Conservation (phyloP, 208 protist genomes). For the Phytomonas sp. region DNA sequence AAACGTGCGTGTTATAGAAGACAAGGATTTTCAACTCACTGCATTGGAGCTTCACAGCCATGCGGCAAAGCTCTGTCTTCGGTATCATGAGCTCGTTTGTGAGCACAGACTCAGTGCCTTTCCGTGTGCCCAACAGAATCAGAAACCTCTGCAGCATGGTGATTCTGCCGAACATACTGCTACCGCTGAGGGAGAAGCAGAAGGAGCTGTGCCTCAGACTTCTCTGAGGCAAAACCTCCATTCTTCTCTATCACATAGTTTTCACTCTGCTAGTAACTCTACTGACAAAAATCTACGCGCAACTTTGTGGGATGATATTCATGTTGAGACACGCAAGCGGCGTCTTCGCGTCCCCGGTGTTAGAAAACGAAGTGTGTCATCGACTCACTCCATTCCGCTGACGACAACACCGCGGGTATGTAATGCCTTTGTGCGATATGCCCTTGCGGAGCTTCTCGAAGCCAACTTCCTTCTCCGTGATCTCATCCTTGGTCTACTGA, state of each 20-base stretch:
- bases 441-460: conserved; percentile 33
- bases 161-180: not conserved
- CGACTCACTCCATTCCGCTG: not conserved
- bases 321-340: not conserved
- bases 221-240: not conserved
- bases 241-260: not conserved
- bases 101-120: conserved; percentile 2
- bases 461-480: conserved; percentile 51
- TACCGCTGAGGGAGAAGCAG: not conserved
- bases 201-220: not conserved
- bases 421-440: not conserved
- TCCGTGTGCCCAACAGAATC: not conserved
- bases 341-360: not conserved
- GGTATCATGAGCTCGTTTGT: conserved; percentile 29
- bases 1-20: conserved; percentile 37
- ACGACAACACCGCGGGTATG: not conserved
- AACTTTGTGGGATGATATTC: not conserved
- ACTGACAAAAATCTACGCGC: not conserved
- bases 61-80: conserved; percentile 55
- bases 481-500: conserved; percentile 50
- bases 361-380: not conserved
- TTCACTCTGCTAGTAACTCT: not conserved
- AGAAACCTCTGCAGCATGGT: not conserved
- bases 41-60: conserved; percentile 59
- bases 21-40: conserved; percentile 60